phyloP scores from a whole-genome alignment of 257 asterid species.

The Cinchona pubescens region DNA sequence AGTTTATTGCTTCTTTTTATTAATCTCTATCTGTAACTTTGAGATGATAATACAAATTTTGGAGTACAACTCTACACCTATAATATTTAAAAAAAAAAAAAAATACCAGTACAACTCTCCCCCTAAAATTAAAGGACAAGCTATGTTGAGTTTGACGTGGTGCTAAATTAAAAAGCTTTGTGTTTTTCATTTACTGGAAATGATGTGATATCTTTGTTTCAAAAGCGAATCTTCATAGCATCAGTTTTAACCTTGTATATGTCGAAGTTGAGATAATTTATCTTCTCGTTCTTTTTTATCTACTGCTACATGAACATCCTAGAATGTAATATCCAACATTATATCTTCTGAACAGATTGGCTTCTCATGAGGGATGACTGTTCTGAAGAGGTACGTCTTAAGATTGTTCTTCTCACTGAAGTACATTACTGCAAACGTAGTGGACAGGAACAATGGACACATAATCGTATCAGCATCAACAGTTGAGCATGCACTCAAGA shows the following conservation, averaged over 20 bases:
- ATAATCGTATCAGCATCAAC: conserved; percentile 75
- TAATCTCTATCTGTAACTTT: neutral
- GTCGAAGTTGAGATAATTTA: neutral
- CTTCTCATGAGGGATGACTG: conserved; percentile 39
- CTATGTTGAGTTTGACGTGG: neutral
- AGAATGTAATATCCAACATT: neutral
- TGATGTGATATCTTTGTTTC: neutral
- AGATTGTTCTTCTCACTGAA: conserved; percentile 74
- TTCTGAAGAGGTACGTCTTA: conserved; percentile 70
- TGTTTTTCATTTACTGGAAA: neutral
- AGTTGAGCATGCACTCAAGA: conserved; percentile 65
- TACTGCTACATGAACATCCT: neutral
- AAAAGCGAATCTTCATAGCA: neutral
- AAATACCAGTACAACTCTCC: neutral
- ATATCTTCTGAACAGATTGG: neutral
- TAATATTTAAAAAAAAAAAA: no score
- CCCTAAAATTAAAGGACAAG: neutral
- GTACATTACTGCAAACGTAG: conserved; percentile 79
- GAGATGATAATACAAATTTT: neutral
- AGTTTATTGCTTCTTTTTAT: neutral
- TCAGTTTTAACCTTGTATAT: neutral
- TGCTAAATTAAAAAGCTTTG: neutral
- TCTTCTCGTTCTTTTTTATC: neutral
- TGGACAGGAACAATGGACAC: conserved; percentile 65
- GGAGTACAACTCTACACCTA: neutral